Evolutionary conservation across 169 alveolate species (phyloP).

Genomic region (Theileria luwenshuni): DNA sequence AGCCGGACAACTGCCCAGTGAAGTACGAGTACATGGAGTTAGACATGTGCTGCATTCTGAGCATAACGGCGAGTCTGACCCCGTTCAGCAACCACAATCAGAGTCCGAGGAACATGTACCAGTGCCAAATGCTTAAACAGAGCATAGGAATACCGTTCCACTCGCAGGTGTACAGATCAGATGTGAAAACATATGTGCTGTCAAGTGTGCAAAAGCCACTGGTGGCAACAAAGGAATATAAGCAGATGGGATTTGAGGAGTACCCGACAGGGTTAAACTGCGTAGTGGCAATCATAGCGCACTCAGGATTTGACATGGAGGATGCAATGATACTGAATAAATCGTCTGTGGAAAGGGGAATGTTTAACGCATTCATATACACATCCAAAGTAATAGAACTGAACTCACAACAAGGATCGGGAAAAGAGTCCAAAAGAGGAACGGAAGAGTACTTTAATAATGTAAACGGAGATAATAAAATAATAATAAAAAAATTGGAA

Average conservation of each 20-base stretch:
- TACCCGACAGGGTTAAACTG: conserved; percentile 99
- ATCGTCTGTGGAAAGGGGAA: conserved; percentile 98
- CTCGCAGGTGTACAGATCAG: conserved; percentile 92
- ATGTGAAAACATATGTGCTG: conserved; percentile 92
- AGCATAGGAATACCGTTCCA: conserved; percentile 99
- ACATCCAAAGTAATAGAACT: conserved; percentile 88
- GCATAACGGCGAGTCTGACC: conserved; percentile 94
- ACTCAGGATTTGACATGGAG: conserved; percentile 99
- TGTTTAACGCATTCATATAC: conserved; percentile 96
- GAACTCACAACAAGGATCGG: conserved; percentile 26
- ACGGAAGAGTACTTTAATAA: conserved; percentile 42
- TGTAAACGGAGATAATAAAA: conserved; percentile 28
- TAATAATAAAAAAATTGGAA: conserved; percentile 43
- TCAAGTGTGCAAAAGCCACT: conserved; percentile 97
- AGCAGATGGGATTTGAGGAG: conserved; percentile 91
- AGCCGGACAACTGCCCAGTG: conserved; percentile 79
- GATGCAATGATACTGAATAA: conserved; percentile 99
- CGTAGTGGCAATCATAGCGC: conserved; percentile 98
- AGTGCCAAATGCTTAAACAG: conserved; percentile 99
- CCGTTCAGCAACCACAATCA: conserved; percentile 99
- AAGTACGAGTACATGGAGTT: conserved; percentile 93
- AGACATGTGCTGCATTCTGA: conserved; percentile 92
- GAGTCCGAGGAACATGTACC: conserved; percentile 98
- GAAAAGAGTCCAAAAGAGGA: conserved; percentile 24
- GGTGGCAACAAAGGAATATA: conserved; percentile 93